Percentiles rank a stretch among this genome's conserved stretches.
Evolutionary conservation across 2,329 filamentous ascomycete species (phyloP).

Genomic region (Orbilia javanica): DNA sequence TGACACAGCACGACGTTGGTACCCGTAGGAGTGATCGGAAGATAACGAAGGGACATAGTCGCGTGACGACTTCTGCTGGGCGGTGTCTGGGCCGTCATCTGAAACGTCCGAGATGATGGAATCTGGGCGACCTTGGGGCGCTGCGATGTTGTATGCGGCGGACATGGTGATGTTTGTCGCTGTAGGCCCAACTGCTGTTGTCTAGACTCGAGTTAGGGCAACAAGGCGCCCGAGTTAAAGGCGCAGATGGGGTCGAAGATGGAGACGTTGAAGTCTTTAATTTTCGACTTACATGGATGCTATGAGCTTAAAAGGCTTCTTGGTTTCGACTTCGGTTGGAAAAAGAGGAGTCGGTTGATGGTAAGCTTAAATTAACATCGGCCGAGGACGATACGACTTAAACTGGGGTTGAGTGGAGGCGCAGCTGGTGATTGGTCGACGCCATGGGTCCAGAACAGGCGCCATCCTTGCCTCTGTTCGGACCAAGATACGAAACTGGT

Average conservation of each 20-base stretch:
- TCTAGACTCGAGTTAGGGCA: background rate
- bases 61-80: slow-evolving; percentile 31
- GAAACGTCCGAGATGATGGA: slow-evolving; percentile 56
- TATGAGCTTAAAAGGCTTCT: slow-evolving; percentile 3
- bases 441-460: slow-evolving; percentile 26
- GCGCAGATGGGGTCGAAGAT: slow-evolving; percentile 1
- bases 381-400: slow-evolving; percentile 35
- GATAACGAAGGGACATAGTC: slow-evolving; percentile 54
- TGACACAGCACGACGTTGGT: slow-evolving; percentile 48
- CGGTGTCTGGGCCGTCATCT: slow-evolving; percentile 36
- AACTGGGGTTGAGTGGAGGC: slow-evolving; percentile 15
- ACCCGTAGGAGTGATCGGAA: slow-evolving; percentile 35
- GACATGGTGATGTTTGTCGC: slow-evolving; percentile 41
- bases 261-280: background rate
- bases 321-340: background rate
- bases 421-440: slow-evolving; percentile 36
- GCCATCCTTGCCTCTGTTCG: slow-evolving; percentile 19
- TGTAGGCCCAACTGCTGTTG: slow-evolving; percentile 10
- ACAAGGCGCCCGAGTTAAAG: background rate
- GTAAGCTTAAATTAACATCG: slow-evolving; percentile 25
- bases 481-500: background rate
- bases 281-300: slow-evolving; percentile 30
- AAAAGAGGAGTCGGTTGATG: slow-evolving; percentile 47
- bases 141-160: slow-evolving; percentile 28
- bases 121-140: slow-evolving; percentile 43